Conservation (phyloP, 1,284 basidiomycete genomes). For the Trametes versicolor region DNA sequence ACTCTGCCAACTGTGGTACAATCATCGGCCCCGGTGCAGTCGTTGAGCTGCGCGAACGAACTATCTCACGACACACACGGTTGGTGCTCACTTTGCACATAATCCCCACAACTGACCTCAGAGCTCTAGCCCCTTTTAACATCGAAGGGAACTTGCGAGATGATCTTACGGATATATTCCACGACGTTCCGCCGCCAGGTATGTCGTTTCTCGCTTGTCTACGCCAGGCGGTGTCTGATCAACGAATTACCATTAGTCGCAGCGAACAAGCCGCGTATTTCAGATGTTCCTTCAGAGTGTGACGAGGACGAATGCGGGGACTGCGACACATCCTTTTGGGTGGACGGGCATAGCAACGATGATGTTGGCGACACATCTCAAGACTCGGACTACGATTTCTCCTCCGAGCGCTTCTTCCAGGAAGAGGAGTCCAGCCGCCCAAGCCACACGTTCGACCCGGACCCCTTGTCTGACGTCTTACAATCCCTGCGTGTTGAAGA, state of each 20-base stretch:
- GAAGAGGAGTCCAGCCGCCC: conserved; percentile 1
- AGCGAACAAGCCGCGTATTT: not conserved
- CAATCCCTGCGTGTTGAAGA: too few species aligned
- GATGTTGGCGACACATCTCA: not conserved
- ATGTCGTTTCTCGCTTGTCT: not conserved
- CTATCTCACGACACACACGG: too few species aligned
- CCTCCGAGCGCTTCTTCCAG: conserved; percentile 6
- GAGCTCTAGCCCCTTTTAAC: too few species aligned
- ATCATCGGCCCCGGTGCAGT: too few species aligned
- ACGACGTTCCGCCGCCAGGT: not conserved
- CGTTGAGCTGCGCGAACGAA: too few species aligned
- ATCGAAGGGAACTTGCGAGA: too few species aligned
- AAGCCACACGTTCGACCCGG: conserved; percentile 1
- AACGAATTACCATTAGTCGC: not conserved
- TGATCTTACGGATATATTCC: too few species aligned
- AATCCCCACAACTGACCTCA: too few species aligned
- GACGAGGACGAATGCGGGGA: not conserved
- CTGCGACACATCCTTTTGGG: not conserved
- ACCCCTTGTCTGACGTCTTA: not conserved
- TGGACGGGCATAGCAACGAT: not conserved
- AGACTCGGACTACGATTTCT: not conserved
- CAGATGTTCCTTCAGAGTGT: not conserved
- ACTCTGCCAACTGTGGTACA: too few species aligned
- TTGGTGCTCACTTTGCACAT: too few species aligned
- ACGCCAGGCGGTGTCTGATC: not conserved